Base-by-base conservation (phyloP, 1,139 yeast genomes). In the Saccharomycopsis crataegensis region DNA sequence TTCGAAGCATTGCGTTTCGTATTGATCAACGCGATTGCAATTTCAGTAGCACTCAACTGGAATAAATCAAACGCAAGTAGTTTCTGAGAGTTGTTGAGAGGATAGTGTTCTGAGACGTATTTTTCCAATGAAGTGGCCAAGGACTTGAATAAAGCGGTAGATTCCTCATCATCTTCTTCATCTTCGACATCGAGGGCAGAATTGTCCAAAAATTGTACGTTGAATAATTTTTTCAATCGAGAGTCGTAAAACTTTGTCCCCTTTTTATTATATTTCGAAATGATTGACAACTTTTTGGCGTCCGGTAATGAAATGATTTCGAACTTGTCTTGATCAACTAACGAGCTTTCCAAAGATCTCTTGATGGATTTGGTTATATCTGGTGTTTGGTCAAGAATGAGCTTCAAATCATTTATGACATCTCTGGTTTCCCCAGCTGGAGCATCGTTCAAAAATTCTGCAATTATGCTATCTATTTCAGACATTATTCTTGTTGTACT, bases 1-100 rank as follows among this genome's bases (percentile, higher is more conserved):
- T 93, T 93, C 51, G 77, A 75, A 49, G 86, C 82, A 65, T 86
- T 89, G 62, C 80, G 75, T 65, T 82, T 83, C 62, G 82, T 83
- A 53, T 95, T 95, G 51, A 86, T 79, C 33, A 89, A 74, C 9
- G 85, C 72, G 32, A 84, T 64, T 14, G 77, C 77, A 57, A 60
- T 66, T 2, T 80, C 78, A 79, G 58, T 77, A 79, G 46, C 74
- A 75, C 14, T 8, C 16, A 41, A 8, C 42, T 54, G 66, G 64
- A 8, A 75, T 3, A 78, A 74, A 7, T 76, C 79, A 49, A 67
- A 65, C 1, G 75, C 69, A 6, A 80, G 76, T n/a, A 36, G 11
- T 11, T 58, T 60, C 53, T 67, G 64, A 14, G 71, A 67, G 33
- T 74, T 69, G 28, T 73, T 70, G 17, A 46, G 42, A 1, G 80